Percentiles rank a stretch among this genome's conserved stretches.
Conservation (phyloP, 1,284 basidiomycete species). For the Tilletia setariae region DNA sequence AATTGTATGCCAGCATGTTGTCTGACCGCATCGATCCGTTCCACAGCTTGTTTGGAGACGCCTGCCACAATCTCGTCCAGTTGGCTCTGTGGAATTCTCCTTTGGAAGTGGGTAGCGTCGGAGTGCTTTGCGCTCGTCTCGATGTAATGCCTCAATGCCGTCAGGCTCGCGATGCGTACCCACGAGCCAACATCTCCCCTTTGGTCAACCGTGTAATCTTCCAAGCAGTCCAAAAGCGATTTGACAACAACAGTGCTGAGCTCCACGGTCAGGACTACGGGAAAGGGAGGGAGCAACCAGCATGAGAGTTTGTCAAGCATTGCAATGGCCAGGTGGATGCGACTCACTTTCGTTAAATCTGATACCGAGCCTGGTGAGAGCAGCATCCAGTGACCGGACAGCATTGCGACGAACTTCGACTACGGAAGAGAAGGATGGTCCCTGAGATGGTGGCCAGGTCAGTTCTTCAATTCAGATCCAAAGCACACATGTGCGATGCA, state of each 20-base stretch:
- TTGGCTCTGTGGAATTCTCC: neutral
- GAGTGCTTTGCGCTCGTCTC: conserved; percentile 23
- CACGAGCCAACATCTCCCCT: conserved; percentile 96
- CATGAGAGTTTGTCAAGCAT: conserved; percentile 1
- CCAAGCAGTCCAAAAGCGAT: conserved; percentile 64
- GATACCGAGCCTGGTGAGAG: conserved; percentile 12
- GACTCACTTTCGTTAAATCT: no score
- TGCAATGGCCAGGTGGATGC: neutral
- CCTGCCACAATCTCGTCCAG: conserved; percentile 56
- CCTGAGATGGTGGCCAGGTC: conserved; percentile 19
- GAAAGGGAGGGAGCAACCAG: neutral
- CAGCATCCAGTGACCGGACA: conserved; percentile 31
- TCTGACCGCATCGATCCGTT: conserved; percentile 84
- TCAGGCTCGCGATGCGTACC: conserved; percentile 75
- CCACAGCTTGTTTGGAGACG: conserved; percentile 81
- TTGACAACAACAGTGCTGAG: no score
- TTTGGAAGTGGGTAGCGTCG: neutral
- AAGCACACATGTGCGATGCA: neutral
- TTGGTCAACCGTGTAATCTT: conserved; percentile 88
- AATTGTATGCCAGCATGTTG: conserved; percentile 66
- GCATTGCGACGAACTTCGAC: conserved; percentile 41
- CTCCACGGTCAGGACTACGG: no score
- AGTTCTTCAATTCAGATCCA: no score
- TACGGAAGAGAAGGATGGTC: conserved; percentile 17
- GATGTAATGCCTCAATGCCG: conserved; percentile 58